Evolutionary conservation across 2,329 filamentous ascomycete genomes (phyloP).

Genomic region (Cladosporium halotolerans): DNA sequence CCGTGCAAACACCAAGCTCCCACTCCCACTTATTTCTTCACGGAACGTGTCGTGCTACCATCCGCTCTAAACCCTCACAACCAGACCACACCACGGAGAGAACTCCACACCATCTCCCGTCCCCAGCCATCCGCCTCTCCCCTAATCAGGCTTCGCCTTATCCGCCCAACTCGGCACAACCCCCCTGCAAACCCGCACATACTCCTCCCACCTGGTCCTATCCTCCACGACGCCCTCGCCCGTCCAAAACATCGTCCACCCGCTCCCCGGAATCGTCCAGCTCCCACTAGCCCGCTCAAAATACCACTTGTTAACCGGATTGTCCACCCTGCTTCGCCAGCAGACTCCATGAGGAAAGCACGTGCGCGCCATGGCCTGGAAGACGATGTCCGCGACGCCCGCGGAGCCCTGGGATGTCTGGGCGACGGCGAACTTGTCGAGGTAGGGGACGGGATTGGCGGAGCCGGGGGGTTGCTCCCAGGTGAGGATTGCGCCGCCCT

Average conservation of each 20-base stretch:
- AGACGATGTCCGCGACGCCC: constrained; percentile 91
- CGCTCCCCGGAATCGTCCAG: constrained; percentile 70
- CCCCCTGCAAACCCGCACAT: constrained; percentile 42
- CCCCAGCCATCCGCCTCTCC: background rate
- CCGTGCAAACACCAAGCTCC: too few species aligned
- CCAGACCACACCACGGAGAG: too few species aligned
- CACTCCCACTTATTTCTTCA: too few species aligned
- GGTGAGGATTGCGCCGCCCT: constrained; percentile 88
- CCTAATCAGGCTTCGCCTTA: constrained; percentile 28
- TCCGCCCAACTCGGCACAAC: constrained; percentile 47
- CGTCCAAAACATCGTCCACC: constrained; percentile 99
- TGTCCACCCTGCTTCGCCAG: constrained; percentile 83
- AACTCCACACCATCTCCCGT: too few species aligned
- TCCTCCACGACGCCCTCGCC: constrained; percentile 51
- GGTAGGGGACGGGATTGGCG: constrained; percentile 65
- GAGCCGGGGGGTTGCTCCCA: constrained; percentile 69
- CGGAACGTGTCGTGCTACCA: too few species aligned
- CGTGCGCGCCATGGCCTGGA: constrained; percentile 86
- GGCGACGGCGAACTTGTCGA: constrained; percentile 95
- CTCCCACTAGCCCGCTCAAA: constrained; percentile 84
- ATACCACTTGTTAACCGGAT: constrained; percentile 99
- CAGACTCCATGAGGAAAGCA: constrained; percentile 87
- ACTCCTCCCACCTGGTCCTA: constrained; percentile 40
- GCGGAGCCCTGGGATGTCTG: constrained; percentile 75
- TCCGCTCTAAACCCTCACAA: too few species aligned